Conservation (phyloP, 306 rosid species). For the Trifolium dubium region DNA sequence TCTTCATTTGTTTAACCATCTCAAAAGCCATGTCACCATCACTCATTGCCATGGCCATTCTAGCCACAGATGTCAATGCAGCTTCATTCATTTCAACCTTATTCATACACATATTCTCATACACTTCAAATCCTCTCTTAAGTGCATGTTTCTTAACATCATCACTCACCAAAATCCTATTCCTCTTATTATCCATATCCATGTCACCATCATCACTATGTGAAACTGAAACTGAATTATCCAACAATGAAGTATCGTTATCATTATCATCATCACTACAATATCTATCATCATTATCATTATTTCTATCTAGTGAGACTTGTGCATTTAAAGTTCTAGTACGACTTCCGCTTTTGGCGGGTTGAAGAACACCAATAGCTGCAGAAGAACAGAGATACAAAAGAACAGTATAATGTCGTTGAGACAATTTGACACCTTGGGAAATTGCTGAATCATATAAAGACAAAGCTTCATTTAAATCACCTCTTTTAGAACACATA, state of each 20-base stretch:
- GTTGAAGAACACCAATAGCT: constrained; percentile 78
- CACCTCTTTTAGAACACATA: constrained; percentile 85
- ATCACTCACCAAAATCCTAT: constrained; percentile 59
- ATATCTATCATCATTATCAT: not conserved
- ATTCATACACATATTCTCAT: constrained; percentile 65
- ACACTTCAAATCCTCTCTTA: constrained; percentile 75
- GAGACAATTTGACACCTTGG: constrained; percentile 58
- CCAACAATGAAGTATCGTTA: constrained; percentile 17
- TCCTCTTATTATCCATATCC: not conserved
- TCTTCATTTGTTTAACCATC: constrained; percentile 87
- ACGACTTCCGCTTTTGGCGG: constrained; percentile 83
- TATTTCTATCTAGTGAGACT: constrained; percentile 37
- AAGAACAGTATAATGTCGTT: constrained; percentile 80
- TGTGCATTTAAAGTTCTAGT: constrained; percentile 52
- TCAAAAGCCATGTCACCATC: constrained; percentile 90
- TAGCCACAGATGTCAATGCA: constrained; percentile 88
- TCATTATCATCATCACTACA: constrained; percentile 27
- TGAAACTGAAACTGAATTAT: constrained; percentile 2
- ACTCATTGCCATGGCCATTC: constrained; percentile 93
- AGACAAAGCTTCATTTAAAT: constrained; percentile 72
- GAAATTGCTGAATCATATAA: constrained; percentile 63
- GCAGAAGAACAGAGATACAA: constrained; percentile 93
- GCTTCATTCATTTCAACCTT: constrained; percentile 82
- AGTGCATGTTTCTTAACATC: constrained; percentile 75
- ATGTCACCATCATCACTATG: not conserved